Base-by-base conservation (phyloP, 2,329 filamentous ascomycete species). In the Tympanopsis confertula region DNA sequence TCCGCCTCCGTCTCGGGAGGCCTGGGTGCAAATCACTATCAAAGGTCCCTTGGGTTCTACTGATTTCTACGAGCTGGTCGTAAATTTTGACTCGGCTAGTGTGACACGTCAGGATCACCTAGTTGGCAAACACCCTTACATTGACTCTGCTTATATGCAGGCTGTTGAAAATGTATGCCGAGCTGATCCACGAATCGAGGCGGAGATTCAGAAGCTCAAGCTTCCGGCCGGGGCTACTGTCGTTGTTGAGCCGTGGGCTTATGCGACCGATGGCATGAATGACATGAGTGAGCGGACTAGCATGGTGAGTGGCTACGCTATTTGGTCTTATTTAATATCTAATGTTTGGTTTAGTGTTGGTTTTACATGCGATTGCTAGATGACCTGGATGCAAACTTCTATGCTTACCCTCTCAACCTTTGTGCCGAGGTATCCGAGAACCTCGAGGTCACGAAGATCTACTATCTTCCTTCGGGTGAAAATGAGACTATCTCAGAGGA, bases 341-440 rank as follows among this genome's bases (percentile, higher is more conserved):
- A 13, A 26, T 14, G 18, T 14, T 18, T 5, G 13, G 2, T 20
- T 19, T 13, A 59, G 55, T 61, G 56, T 40, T 61, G 53, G 49
- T 56, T 59, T 33, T 59, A 59, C 38, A 47, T 57, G 38, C 57
- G 59, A 3, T 44, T 69, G 0, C 38, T 54, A 0, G 50, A 58
- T 0, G 56, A 68, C 20, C 48, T 51, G 0, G 68, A 74, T 39
- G 62, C 68, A 22, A 75, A 76, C 45, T 66, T 69, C 50, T 75
- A 75, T 45, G 70, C 71, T 3, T 74, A 74, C 39, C 71, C 72
- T 0, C 57, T 75, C 5, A 64, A 72, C 38, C 56, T 75, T 17
- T 65, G 61, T 35, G 65, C 67, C 5, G 68, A 74, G 46, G 60
- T 68, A 35, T 68, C 66, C 5, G 61, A 68, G 42, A 50, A 65